Conservation (phyloP, 2,329 filamentous ascomycete species). For the Cladosporium sp. region DNA sequence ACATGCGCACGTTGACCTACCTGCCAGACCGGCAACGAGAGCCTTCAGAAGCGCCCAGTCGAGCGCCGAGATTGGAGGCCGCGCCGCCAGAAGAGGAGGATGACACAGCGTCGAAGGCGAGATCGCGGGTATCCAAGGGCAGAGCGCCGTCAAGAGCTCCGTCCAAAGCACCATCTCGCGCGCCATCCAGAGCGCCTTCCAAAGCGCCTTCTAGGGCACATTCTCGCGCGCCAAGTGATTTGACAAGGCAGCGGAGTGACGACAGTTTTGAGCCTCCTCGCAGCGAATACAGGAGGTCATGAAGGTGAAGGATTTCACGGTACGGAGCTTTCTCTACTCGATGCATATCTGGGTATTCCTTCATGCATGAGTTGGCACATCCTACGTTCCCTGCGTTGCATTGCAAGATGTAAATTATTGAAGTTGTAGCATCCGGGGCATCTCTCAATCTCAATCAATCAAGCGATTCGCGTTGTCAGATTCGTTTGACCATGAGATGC, state of each 20-base stretch:
- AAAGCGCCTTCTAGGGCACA: background rate
- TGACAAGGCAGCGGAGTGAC: constrained; percentile 6
- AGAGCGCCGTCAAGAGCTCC: constrained; percentile 9
- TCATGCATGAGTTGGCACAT: background rate
- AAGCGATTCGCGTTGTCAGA: background rate
- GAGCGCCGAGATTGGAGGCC: constrained; percentile 8
- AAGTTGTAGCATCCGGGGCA: background rate
- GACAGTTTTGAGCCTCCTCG: constrained; percentile 11
- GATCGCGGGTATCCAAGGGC: constrained; percentile 6
- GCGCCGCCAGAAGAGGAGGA: constrained; percentile 4
- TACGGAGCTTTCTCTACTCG: background rate
- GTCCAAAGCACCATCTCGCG: constrained; percentile 1
- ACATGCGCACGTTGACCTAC: constrained; percentile 16
- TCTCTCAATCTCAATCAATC: background rate
- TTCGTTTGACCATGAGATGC: background rate
- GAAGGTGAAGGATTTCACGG: background rate
- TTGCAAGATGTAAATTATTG: background rate
- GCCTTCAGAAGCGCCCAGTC: constrained; percentile 15
- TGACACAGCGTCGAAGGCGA: constrained; percentile 12
- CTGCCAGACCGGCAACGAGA: constrained; percentile 14
- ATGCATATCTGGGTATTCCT: background rate
- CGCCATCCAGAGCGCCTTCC: constrained; percentile 1
- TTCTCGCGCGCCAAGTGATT: constrained; percentile 6
- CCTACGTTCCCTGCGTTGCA: background rate
- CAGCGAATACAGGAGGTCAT: constrained; percentile 4